Evolutionary conservation across 305 asterid species (phyloP).

Genomic region (Lippia alba): DNA sequence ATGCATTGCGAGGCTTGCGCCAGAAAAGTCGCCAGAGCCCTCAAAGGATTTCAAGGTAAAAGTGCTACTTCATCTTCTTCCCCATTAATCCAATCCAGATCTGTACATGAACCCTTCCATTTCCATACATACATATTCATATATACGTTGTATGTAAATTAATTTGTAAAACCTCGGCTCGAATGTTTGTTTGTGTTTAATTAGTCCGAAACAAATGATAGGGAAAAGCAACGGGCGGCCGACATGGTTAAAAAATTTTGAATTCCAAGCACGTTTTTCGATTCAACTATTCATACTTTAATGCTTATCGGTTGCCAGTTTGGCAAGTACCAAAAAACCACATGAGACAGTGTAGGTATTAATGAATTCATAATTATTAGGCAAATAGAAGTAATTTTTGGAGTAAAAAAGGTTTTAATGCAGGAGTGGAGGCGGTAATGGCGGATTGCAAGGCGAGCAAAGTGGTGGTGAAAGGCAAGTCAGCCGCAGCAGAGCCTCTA

Average conservation of each 20-base stretch:
- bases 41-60: slow-evolving; percentile 86
- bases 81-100: neutral
- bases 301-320: neutral
- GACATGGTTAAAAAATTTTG: slow-evolving; percentile 16
- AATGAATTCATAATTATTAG: neutral
- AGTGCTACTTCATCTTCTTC: neutral
- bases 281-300: slow-evolving; percentile 16
- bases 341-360: neutral
- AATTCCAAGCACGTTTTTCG: slow-evolving; percentile 44
- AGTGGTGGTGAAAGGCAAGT: slow-evolving; percentile 69
- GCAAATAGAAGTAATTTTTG: neutral
- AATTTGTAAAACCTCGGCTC: slow-evolving; percentile 31
- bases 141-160: no score
- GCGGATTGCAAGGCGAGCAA: slow-evolving; percentile 64
- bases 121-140: no score
- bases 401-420: slow-evolving; percentile 36
- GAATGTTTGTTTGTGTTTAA: neutral
- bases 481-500: slow-evolving; percentile 53
- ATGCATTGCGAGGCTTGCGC: slow-evolving; percentile 98
- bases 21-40: slow-evolving; percentile 74
- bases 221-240: slow-evolving; percentile 34
- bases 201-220: slow-evolving; percentile 18
- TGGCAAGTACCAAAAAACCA: neutral
- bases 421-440: slow-evolving; percentile 67
- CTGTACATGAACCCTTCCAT: neutral